Evolutionary conservation across 768 basidiomycete genomes (phyloP).

Genomic region (Mycena albidolilacea): DNA sequence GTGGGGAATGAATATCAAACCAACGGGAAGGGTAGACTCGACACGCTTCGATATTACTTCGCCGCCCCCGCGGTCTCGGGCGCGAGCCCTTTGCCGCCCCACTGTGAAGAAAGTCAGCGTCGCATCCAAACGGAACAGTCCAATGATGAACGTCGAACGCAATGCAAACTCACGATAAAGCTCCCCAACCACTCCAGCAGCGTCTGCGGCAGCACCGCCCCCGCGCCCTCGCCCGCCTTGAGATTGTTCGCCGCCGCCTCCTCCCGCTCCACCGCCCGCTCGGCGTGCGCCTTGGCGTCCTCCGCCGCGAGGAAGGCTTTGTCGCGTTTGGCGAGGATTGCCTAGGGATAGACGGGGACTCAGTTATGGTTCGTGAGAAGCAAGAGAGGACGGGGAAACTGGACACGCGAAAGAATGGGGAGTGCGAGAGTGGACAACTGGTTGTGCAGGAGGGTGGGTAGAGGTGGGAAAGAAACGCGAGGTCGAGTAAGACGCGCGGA

Average conservation of each 20-base stretch:
- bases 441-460: too few species aligned
- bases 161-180: slow-evolving; percentile 12
- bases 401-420: too few species aligned
- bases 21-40: not conserved
- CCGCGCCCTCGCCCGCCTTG: slow-evolving; percentile 1
- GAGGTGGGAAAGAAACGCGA: too few species aligned
- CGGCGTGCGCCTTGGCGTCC: not conserved
- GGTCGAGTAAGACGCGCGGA: too few species aligned
- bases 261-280: not conserved
- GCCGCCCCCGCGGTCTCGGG: not conserved
- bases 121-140: too few species aligned
- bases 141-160: too few species aligned
- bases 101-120: not conserved
- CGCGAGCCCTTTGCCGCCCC: not conserved
- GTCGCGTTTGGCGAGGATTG: not conserved
- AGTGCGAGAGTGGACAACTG: too few species aligned
- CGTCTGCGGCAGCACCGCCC: not conserved
- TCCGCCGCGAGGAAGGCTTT: not conserved
- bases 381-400: too few species aligned
- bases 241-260: slow-evolving; percentile 2
- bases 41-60: not conserved
- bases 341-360: not conserved
- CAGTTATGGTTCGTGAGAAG: too few species aligned
- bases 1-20: not conserved
- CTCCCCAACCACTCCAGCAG: slow-evolving; percentile 4